A percentile compares a stretch with the other conserved stretches of the same genome.
Evolutionary conservation across 257 asterid genomes (phyloP).

Genomic region (Rhazya stricta): DNA sequence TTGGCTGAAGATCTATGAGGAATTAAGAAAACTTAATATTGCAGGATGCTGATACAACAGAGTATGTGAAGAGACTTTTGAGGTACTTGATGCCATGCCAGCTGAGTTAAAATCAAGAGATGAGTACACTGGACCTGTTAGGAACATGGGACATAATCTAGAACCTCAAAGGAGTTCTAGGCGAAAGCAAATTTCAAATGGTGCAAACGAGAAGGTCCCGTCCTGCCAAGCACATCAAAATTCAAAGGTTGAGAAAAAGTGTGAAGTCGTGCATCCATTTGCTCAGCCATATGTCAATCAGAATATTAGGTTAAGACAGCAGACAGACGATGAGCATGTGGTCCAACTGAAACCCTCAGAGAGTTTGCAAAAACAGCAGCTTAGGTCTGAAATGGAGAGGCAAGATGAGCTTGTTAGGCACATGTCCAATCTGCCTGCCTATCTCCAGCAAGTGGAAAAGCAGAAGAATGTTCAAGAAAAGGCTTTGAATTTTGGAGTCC

Average conservation of each 20-base stretch:
- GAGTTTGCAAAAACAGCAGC: constrained; percentile 27
- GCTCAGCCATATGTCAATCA: constrained; percentile 37
- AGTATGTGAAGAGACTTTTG: constrained; percentile 15
- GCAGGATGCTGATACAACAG: background rate
- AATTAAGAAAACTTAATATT: background rate
- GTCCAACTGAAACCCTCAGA: constrained; percentile 29
- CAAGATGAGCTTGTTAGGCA: constrained; percentile 81
- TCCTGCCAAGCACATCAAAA: constrained; percentile 22
- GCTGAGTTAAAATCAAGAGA: constrained; percentile 28
- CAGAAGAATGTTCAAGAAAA: constrained; percentile 59
- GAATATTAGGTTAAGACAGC: constrained; percentile 25
- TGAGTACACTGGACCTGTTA: constrained; percentile 26
- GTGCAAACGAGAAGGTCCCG: constrained; percentile 29
- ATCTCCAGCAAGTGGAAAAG: constrained; percentile 64
- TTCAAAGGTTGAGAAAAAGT: constrained; percentile 27
- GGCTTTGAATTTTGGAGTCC: constrained; percentile 92
- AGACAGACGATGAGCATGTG: constrained; percentile 25
- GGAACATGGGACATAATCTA: constrained; percentile 30
- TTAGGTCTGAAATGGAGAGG: constrained; percentile 24
- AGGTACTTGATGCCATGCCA: constrained; percentile 26
- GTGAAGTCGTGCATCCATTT: constrained; percentile 31
- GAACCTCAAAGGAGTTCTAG: constrained; percentile 31
- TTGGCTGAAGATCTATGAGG: background rate
- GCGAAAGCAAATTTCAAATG: constrained; percentile 18
- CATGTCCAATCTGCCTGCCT: constrained; percentile 87